phyloP scores from a whole-genome alignment of 352 stramenopile genomes.

The Globisporangium orthogonon region DNA sequence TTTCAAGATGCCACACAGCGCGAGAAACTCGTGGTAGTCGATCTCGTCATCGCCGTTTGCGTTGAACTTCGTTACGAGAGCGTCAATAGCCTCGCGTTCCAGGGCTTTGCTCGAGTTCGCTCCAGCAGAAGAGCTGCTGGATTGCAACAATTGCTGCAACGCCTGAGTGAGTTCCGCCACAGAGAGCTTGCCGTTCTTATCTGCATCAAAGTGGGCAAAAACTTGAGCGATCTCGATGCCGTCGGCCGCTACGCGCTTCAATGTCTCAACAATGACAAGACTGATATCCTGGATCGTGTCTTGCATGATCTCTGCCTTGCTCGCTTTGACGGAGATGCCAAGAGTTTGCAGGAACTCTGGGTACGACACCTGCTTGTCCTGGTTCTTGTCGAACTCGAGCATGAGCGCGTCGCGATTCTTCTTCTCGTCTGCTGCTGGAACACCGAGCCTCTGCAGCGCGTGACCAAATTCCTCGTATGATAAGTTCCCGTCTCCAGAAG shows the following conservation, averaged over 20 bases:
- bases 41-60: constrained; percentile 49
- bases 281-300: constrained; percentile 41
- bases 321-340: constrained; percentile 35
- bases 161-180: constrained; percentile 48
- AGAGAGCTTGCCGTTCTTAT: constrained; percentile 53
- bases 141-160: constrained; percentile 35
- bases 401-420: constrained; percentile 27
- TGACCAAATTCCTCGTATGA: constrained; percentile 45
- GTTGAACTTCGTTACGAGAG: constrained; percentile 50
- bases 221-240: constrained; percentile 51
- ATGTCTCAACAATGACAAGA: constrained; percentile 29
- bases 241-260: constrained; percentile 37
- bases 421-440: constrained; percentile 15
- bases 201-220: constrained; percentile 62
- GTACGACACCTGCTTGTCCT: constrained; percentile 67
- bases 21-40: constrained; percentile 65
- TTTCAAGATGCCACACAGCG: constrained; percentile 31
- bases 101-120: constrained; percentile 26
- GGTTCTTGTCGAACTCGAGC: constrained; percentile 44
- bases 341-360: constrained; percentile 68
- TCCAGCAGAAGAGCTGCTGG: neutral
- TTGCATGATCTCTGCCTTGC: constrained; percentile 37
- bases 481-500: constrained; percentile 50
- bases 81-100: constrained; percentile 32
- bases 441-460: constrained; percentile 45